Evolutionary conservation across 2,329 filamentous ascomycete genomes (phyloP).

Genomic region (Parastagonospora nodorum): DNA sequence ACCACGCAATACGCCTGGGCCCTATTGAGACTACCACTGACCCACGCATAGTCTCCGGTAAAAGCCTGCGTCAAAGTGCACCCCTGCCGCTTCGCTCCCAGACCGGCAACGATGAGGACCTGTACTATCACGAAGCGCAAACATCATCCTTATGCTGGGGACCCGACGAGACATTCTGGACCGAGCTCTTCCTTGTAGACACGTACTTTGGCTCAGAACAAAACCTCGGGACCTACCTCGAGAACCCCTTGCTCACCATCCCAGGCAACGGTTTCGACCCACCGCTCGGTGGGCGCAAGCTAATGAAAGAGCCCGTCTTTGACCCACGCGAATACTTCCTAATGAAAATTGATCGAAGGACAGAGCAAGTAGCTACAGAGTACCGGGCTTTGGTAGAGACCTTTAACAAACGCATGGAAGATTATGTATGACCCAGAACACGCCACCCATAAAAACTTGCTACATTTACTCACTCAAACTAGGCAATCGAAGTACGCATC

Average conservation of each 20-base stretch:
- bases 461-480: background rate
- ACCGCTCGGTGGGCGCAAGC: constrained; percentile 8
- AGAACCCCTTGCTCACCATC: background rate
- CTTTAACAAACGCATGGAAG: constrained; percentile 21
- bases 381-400: constrained; percentile 20
- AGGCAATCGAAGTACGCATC: background rate
- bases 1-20: constrained; percentile 16
- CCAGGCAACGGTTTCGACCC: constrained; percentile 14
- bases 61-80: constrained; percentile 10
- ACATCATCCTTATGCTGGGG: constrained; percentile 22
- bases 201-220: constrained; percentile 24
- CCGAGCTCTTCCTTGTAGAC: constrained; percentile 20
- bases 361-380: constrained; percentile 13
- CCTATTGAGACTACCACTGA: constrained; percentile 1
- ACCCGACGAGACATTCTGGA: constrained; percentile 22
- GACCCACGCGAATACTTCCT: constrained; percentile 22
- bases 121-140: constrained; percentile 23
- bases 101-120: constrained; percentile 8
- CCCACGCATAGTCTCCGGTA: constrained; percentile 6
- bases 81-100: constrained; percentile 11
- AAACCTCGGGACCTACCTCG: constrained; percentile 7
- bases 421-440: constrained; percentile 15
- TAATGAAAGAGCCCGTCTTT: constrained; percentile 8
- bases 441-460: background rate
- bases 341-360: constrained; percentile 8